A percentile compares a stretch with the other conserved stretches of the same genome.
Evolutionary conservation across 1,139 yeast genomes (phyloP).

Genomic region (Protomyces lactucae-debilis): DNA sequence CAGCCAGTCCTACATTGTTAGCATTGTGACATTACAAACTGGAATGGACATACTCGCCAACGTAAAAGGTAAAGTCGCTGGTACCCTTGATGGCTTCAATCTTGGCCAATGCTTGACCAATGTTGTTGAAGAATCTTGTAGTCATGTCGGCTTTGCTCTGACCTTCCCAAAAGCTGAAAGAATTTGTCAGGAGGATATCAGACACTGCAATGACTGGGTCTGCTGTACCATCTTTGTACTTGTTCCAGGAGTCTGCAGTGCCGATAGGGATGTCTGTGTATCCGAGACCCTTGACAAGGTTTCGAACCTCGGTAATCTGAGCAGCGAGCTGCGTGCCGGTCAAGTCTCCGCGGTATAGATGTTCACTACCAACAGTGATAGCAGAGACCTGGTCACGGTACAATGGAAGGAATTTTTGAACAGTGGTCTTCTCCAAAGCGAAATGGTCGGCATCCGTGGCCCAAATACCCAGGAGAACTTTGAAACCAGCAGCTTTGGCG

Average conservation of each 20-base stretch:
- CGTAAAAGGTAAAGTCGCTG: conserved; percentile 65
- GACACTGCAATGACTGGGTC: conserved; percentile 68
- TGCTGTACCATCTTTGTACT: conserved; percentile 71
- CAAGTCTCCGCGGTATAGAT: conserved; percentile 60
- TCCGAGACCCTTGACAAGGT: not conserved
- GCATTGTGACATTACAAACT: not conserved
- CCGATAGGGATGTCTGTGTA: conserved; percentile 55
- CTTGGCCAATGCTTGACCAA: conserved; percentile 88
- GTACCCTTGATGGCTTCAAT: conserved; percentile 83
- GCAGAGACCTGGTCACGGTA: conserved; percentile 46
- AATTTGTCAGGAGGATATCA: conserved; percentile 83
- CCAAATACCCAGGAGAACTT: conserved; percentile 78
- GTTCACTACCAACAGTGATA: conserved; percentile 85
- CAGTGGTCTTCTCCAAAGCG: not conserved
- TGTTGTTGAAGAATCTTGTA: conserved; percentile 87
- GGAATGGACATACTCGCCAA: conserved; percentile 58
- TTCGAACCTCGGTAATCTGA: conserved; percentile 37
- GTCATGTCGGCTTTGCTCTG: conserved; percentile 76
- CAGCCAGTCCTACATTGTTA: conserved; percentile 62
- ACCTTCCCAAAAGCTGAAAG: conserved; percentile 98
- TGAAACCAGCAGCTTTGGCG: conserved; percentile 60
- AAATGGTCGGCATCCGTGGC: not conserved
- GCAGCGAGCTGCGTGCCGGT: conserved; percentile 46
- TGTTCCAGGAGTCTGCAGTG: conserved; percentile 93
- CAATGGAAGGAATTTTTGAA: conserved; percentile 39